phyloP scores from a whole-genome alignment of 2,329 filamentous ascomycete species.

The Helicocarpus griseus region DNA sequence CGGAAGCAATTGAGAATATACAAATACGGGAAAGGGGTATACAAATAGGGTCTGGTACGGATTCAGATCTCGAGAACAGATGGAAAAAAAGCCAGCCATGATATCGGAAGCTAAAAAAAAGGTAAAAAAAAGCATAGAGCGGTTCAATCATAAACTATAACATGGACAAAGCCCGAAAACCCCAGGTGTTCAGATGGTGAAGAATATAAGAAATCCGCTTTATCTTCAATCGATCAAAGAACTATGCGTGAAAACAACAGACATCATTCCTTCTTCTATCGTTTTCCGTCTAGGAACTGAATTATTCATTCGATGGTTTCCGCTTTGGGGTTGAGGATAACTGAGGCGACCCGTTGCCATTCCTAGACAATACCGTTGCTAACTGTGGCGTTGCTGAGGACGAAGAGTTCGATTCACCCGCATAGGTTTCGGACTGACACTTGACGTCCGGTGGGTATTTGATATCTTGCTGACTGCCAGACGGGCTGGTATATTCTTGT shows the following conservation, averaged over 20 bases:
- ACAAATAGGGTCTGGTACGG: background rate
- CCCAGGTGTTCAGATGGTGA: background rate
- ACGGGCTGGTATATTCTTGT: background rate
- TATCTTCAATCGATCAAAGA: background rate
- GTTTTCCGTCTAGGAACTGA: background rate
- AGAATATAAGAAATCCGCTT: background rate
- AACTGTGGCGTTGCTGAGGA: background rate
- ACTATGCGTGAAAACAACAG: background rate
- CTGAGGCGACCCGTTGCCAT: background rate
- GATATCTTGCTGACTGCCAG: constrained; percentile 7
- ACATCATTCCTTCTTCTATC: background rate
- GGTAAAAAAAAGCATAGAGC: background rate
- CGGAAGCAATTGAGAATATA: background rate
- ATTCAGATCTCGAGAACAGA: background rate
- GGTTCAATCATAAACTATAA: background rate
- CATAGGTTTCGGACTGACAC: constrained; percentile 10
- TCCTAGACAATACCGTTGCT: background rate
- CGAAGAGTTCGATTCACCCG: constrained; percentile 5
- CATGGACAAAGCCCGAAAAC: background rate
- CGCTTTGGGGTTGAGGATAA: background rate
- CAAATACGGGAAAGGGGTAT: background rate
- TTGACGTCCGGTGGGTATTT: constrained; percentile 13
- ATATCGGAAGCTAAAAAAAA: background rate
- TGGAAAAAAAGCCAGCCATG: background rate
- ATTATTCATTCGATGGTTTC: background rate